Base-by-base conservation (phyloP, 2,329 filamentous ascomycete species). In the Polychaeton citri region DNA sequence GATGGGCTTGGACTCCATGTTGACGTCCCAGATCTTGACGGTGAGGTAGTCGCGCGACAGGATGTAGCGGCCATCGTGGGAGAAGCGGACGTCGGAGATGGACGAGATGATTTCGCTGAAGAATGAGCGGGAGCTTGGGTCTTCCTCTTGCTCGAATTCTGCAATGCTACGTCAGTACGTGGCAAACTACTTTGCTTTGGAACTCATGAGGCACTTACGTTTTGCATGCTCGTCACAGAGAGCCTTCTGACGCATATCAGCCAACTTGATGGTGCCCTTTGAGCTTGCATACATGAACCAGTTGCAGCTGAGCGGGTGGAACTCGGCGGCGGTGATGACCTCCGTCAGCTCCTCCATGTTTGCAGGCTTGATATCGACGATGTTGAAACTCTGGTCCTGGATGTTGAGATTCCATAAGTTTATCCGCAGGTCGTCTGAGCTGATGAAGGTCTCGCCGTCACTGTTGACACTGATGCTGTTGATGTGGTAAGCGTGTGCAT, bases 391-490 rank as follows among this genome's bases (percentile, higher is more conserved):
- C 65, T 96, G 88, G 52, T 96, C 88, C 60, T 98, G 90, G 45
- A 98, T 98, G 63, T 96, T 96, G 50, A 96, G 70, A 59, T 98
- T 96, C 90, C 90, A 98, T 38, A 98, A 69, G 61, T 98, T 98
- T 69, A 98, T 93, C 44, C 90, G 80, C 44, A 98, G 68, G 58
- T 98, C 90, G 58, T 98, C 90, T 58, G 87, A 95, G 67, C 87
- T 95, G 65, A 98, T 95, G 63, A 96, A 98, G 0, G 90, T 98
- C 68, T 98, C 90, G 38, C 88, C 90, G 59, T 98, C 90, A 58
- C 88, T 96, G 69, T 98, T 98, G 53, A 96, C 90, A n/a, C 90
- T 96, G 61, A 98, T 98, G 69, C 90, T 96, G 69, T 98, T 98
- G 74, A 98, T 96, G 64, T 98, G 90, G 60, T 98, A 98, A 47